Conservation (phyloP, 129 eudicot genomes). For the Daucus carota region DH1_v3.0 NC_030381.2:25649001-25649500, state of each 20-base stretch:
- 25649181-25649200: neutral
- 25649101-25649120: no score
- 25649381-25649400: conserved; percentile 81
- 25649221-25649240: neutral
- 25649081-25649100: neutral
- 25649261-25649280: no score
- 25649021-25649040: no score
- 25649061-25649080: no score
- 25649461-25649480: neutral
- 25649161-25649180: neutral
- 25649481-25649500: no score
- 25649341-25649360: neutral
- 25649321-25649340: neutral
- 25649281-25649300: neutral
- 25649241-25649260: neutral
- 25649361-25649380: conserved; percentile 41
- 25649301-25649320: neutral
- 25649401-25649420: conserved; percentile 57
- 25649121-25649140: neutral
- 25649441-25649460: neutral
- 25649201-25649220: neutral
- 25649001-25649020: no score
- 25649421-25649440: conserved; percentile 60
- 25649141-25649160: neutral
- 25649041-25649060: no score